These are phyloP conservation scores for Mycena olivaceomarginata DNA, from an alignment of 768 basidiomycete species.

Conservation along the genomic window DNA sequence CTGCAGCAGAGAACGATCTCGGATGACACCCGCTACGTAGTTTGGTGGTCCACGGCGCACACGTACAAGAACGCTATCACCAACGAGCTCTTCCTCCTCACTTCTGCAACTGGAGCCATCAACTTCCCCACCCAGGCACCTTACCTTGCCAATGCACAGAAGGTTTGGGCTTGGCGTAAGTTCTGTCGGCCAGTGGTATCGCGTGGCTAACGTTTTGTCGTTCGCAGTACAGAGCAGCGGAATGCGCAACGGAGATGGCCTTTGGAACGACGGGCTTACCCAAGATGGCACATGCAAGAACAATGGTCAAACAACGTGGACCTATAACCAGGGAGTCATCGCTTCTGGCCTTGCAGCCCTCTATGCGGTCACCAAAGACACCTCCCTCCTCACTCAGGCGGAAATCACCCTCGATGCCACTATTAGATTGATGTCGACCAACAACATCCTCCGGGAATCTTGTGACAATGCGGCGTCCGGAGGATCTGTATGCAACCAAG, in stretches of 20 bases:
- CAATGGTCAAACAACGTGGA: conserved; percentile 76
- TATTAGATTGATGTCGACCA: conserved; percentile 60
- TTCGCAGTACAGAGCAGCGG: conserved; percentile 62
- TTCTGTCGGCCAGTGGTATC: conserved; percentile 1
- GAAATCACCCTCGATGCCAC: conserved; percentile 74
- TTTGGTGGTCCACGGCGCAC: conserved; percentile 75
- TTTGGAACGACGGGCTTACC: conserved; percentile 67
- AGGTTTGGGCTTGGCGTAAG: conserved; percentile 63
- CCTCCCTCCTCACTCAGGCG: conserved; percentile 64
- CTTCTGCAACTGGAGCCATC: conserved; percentile 69
- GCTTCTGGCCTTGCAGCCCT: conserved; percentile 72
- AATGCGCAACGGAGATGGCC: conserved; percentile 66
- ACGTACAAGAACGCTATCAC: conserved; percentile 79
- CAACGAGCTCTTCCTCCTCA: conserved; percentile 73
- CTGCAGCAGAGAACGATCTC: background rate
- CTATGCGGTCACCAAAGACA: conserved; percentile 61
- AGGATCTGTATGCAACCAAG: conserved; percentile 63
- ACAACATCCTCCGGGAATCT: conserved; percentile 68
- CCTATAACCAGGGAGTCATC: conserved; percentile 78
- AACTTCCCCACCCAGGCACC: conserved; percentile 55
- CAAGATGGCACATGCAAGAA: conserved; percentile 60
- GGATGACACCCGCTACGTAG: conserved; percentile 47
- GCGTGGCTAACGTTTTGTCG: conserved; percentile 16
- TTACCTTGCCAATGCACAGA: conserved; percentile 70
- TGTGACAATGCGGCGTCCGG: conserved; percentile 68